Base-by-base conservation (phyloP, 2,329 filamentous ascomycete species). In the Sordariomycetes sp. region DNA sequence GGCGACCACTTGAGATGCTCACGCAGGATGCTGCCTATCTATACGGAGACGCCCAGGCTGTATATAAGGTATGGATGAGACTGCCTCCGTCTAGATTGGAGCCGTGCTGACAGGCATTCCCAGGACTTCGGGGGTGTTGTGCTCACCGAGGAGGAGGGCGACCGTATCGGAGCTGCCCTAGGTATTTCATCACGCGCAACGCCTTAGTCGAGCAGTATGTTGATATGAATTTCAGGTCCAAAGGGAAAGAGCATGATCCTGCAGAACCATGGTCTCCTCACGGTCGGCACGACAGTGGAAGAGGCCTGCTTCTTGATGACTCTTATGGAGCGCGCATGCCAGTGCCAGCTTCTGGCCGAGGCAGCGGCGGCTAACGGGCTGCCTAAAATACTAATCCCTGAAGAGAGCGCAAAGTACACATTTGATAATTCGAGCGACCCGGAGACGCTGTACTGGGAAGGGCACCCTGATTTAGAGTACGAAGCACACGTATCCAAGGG, bases 281-380 rank as follows among this genome's bases (percentile, higher is more conserved):
- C 79, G 0, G 75, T 79, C 0, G 81, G 82, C 1, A 49, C 53
- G 1, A 86, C 80, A 0, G 77, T 86, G 3, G 81, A 82, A 41
- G 81, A 85, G 54, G 80, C 81, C 0, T 78, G 77, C 0, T 83
- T 75, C 42, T 57, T 84, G 35, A 85, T 83, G 48, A 74, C 73
- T 4, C 56, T 76, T 4, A 64, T 85, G 45, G 82, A 86, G 53
- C 66, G 76, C 26, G 73, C 71, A 8, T 86, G 82, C 43, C 67
- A 76, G 34, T 64, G 79, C 8, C 82, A 86, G 52, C 55, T 86
- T 23, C 58, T 73, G 36, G 72, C 75, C 11, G 81, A 86, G 52
- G 75, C 78, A 0, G 79, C 79, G 1, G 41, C 48, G 7, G 51
- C 50, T 3, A 43, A 38, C 3, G 46, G 47, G 5, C 31, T 55